A percentile compares a stretch with the other conserved stretches of the same genome.
These are phyloP conservation scores for Aspergillus fructus DNA, from an alignment of 2,329 filamentous ascomycete genomes.

Conservation along the genomic window DNA sequence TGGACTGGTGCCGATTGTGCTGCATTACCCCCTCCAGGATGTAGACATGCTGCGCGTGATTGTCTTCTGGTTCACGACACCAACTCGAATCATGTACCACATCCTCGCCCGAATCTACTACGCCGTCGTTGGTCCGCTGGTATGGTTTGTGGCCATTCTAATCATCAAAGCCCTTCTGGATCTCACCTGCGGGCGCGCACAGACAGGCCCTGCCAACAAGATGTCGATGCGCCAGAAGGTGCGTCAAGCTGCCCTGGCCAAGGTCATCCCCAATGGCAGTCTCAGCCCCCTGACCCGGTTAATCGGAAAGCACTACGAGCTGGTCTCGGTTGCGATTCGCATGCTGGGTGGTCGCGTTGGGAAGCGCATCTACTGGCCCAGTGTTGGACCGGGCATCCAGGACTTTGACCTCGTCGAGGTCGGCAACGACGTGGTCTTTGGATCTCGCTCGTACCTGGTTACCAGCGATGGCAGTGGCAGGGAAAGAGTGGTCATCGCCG, in stretches of 20 bases:
- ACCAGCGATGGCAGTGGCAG: constrained; percentile 55
- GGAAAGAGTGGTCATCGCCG: constrained; percentile 48
- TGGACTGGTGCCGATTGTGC: background rate
- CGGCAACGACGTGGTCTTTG: constrained; percentile 61
- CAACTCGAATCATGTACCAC: background rate
- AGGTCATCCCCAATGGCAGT: background rate
- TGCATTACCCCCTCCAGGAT: background rate
- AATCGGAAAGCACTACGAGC: constrained; percentile 7
- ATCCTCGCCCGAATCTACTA: constrained; percentile 4
- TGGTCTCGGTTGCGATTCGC: background rate
- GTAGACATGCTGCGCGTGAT: constrained; percentile 1
- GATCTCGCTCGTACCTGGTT: constrained; percentile 54
- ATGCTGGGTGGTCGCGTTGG: background rate
- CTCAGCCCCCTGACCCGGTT: background rate
- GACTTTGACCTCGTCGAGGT: constrained; percentile 58
- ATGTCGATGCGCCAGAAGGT: constrained; percentile 5
- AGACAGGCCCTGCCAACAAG: background rate
- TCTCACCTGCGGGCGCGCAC: background rate
- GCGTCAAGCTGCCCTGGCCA: background rate
- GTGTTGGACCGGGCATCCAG: constrained; percentile 31
- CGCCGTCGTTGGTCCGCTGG: background rate
- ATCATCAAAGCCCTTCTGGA: background rate
- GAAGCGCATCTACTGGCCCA: constrained; percentile 4
- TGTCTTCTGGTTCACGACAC: constrained; percentile 6
- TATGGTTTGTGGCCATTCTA: constrained; percentile 1